These are phyloP conservation scores for Antarctomyces pellizariae DNA, from an alignment of 495 filamentous ascomycete genomes.

Conservation along the genomic window DNA sequence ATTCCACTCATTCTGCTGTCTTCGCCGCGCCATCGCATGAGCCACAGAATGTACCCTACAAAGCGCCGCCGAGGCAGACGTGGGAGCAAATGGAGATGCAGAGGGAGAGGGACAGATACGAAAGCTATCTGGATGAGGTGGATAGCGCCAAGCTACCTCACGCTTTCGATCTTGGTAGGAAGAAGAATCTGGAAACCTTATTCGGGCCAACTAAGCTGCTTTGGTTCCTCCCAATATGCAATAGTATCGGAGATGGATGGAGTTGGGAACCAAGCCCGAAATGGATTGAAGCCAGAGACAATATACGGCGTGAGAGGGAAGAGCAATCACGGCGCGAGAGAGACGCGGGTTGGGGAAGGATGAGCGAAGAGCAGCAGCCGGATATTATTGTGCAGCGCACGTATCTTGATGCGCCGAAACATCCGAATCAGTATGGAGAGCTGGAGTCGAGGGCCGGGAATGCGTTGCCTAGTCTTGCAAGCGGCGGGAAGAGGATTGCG, in stretches of 20 bases:
- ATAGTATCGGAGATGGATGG: conserved; percentile 84
- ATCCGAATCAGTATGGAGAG: conserved; percentile 1
- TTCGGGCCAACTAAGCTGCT: conserved; percentile 47
- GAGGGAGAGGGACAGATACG: conserved; percentile 48
- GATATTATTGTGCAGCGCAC: conserved; percentile 1
- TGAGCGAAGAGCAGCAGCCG: conserved; percentile 5
- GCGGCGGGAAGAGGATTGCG: conserved; percentile 1
- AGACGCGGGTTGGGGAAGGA: conserved; percentile 30
- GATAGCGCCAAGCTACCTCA: conserved; percentile 70
- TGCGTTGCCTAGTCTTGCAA: conserved; percentile 4
- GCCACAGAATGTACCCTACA: too few species aligned
- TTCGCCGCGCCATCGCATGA: too few species aligned
- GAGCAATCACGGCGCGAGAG: conserved; percentile 32
- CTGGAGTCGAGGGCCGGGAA: conserved; percentile 10
- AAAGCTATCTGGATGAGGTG: conserved; percentile 71
- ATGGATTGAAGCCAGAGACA: conserved; percentile 44
- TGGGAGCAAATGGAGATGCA: conserved; percentile 52
- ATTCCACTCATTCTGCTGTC: too few species aligned
- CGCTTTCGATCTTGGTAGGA: conserved; percentile 75
- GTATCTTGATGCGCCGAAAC: neutral
- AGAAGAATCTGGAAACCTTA: conserved; percentile 55
- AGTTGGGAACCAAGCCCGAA: conserved; percentile 62
- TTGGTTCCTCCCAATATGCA: conserved; percentile 66
- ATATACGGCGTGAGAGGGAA: conserved; percentile 30
- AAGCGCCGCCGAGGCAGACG: too few species aligned